Conservation (phyloP, 1,139 yeast genomes). For the Kurtzmaniella quercitrusa region DNA sequence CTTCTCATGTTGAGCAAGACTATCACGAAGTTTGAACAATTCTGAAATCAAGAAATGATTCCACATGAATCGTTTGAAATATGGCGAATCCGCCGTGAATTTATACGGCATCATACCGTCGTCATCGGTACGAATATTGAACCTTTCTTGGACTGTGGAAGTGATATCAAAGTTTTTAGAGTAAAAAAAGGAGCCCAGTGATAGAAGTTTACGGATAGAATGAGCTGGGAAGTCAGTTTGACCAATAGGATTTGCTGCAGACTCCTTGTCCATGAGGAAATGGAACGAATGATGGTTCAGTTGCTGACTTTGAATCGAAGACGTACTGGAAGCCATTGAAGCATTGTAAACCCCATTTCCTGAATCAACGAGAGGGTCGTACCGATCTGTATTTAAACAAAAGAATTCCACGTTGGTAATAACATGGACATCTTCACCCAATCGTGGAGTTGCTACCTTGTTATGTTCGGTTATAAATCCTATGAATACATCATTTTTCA, state of each 20-base stretch:
- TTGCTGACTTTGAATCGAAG: constrained; percentile 9
- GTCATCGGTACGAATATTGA: not conserved
- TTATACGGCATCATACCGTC: not conserved
- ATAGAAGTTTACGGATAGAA: constrained; percentile 51
- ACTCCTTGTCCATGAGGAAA: constrained; percentile 4
- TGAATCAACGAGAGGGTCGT: constrained; percentile 33
- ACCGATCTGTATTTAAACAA: constrained; percentile 56
- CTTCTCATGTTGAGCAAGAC: constrained; percentile 50
- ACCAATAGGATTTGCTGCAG: constrained; percentile 25
- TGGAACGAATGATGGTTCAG: constrained; percentile 15
- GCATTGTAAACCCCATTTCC: not conserved
- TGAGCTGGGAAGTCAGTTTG: constrained; percentile 52
- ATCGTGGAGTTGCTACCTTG: constrained; percentile 56
- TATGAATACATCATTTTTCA: constrained; percentile 52
- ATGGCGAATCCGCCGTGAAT: constrained; percentile 34
- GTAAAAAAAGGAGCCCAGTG: constrained; percentile 63
- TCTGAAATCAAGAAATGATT: constrained; percentile 56
- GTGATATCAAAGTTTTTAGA: constrained; percentile 65
- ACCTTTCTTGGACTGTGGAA: constrained; percentile 54
- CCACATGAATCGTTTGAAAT: constrained; percentile 62
- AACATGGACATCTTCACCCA: constrained; percentile 47
- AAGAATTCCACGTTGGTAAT: constrained; percentile 59
- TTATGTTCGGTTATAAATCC: constrained; percentile 56
- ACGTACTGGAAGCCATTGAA: not conserved
- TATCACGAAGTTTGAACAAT: constrained; percentile 53